Evolutionary conservation across 139 green algal genomes (phyloP).

Genomic region (Micromonas commoda): DNA sequence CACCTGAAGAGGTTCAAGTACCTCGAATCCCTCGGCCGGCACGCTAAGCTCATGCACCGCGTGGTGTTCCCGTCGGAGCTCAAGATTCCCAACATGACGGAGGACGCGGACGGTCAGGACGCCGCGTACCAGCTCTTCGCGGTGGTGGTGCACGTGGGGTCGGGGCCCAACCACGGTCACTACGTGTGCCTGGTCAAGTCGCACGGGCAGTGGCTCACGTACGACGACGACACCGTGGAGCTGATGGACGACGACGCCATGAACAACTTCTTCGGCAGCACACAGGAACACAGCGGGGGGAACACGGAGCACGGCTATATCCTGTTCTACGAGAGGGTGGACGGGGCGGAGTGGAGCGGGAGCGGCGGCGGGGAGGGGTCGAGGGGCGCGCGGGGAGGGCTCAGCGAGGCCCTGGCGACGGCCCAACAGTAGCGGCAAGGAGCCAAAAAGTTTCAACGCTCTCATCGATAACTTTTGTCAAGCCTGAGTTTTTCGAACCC

Average conservation of each 20-base stretch:
- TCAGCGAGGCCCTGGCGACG: too few relatives aligned
- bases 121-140: constrained; percentile 74
- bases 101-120: constrained; percentile 51
- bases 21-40: constrained; percentile 58
- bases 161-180: constrained; percentile 89
- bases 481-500: too few relatives aligned
- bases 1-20: constrained; percentile 98
- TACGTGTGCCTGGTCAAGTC: constrained; percentile 91
- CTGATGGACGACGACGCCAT: background rate
- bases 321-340: constrained; percentile 76
- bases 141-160: constrained; percentile 94
- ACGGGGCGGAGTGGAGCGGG: constrained; percentile 1
- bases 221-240: constrained; percentile 76
- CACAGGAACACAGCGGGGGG: constrained; percentile 12
- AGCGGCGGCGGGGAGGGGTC: too few relatives aligned
- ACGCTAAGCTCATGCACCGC: constrained; percentile 88
- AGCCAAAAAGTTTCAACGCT: too few relatives aligned
- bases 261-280: background rate
- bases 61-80: constrained; percentile 96
- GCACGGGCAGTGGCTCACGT: constrained; percentile 22
- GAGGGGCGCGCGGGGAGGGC: background rate
- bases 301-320: constrained; percentile 94
- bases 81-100: constrained; percentile 79
- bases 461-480: too few relatives aligned
- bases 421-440: too few relatives aligned